Evolutionary conservation across 169 alveolate species (phyloP), one percentile per base, ranked within the genome.

Genomic region (Cryptosporidium baileyi): DNA sequence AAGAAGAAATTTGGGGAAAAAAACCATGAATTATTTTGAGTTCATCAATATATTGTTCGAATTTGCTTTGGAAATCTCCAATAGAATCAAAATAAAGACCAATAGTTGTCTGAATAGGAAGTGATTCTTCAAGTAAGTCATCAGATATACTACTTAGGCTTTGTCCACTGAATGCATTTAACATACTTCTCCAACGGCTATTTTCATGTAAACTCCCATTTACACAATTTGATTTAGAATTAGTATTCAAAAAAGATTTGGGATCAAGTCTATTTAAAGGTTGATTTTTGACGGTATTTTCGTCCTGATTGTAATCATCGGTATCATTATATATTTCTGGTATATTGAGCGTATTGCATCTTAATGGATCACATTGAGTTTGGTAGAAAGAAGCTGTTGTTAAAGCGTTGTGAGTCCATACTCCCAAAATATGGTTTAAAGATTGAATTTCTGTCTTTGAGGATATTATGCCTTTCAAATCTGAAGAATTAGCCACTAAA

Each of bases 131-230:
- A 15, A 65, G n/a, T 15, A 65, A 65, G 24, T 65, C 81, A 65
- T 65, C 81, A 32, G 81, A 44, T n/a, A 65, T 51, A 22, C 63
- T 65, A n/a, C 81, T 65, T 26, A 51, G 17, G 19, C 63, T 65
- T n/a, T 45, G 61, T 9, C 63, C 81, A 65, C 81, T 65, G 32
- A 65, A 65, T n/a, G 81, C 81, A 65, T 51, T 65, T 26, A 65
- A 57, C 81, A 65, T 65, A 34, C 81, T 47, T 22, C 40, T 45
- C 81, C 81, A 65, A 30, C 81, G 81, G 61, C 81, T 65, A 44
- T 65, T 49, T 34, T 49, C 81, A 26, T 17, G 44, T 1, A 45
- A n/a, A 32, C 28, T 0, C 49, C 36, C 81, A 1, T 52, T 24
- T n/a, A 47, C 49, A 32, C 40, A 9, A 41, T 41, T 22, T n/a